Evolutionary conservation across 2,329 filamentous ascomycete species (phyloP), one percentile per base, ranked within the genome.

Genomic region (Aurifilum marmelostoma): DNA sequence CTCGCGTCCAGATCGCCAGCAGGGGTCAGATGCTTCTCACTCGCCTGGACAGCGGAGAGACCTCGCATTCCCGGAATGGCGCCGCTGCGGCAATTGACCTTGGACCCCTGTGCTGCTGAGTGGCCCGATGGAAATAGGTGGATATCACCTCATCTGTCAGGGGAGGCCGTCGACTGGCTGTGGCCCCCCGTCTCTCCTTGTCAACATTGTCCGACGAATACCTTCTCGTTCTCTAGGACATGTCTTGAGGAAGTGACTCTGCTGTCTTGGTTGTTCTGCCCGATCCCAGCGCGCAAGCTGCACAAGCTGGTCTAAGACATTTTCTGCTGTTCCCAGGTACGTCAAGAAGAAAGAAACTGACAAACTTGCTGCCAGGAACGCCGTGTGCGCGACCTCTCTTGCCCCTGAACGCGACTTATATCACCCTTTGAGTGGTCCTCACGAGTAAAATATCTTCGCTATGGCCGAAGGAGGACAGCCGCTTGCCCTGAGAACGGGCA

Each of bases 401-500:
- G 29, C 56, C 56, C 65, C 65, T 62, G 58, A 62, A 39, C 21
- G 16, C 21, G n/a, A 21, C 27, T n/a, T 39, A 61, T 27, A 18
- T 61, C 39, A 54, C 12, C 21, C n/a, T 54, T 54, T n/a, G 56
- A 52, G 43, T 41, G 39, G 32, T 29, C 58, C 9, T 41, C 14
- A 62, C 56, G 14, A 18, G 29, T 39, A 12, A n/a, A 60, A 62
- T 21, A 11, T 34, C 60, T 34, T 52, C 59, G 67, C 54, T 41
- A 72, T 69, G 69, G 69, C 71, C 43, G 67, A 66, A 43, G 61
- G 64, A 41, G 43, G 65, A 16, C 69, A 70, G 32, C 67, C 71
- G 43, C 54, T 75, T 62, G 73, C 74, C 24, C 56, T 69, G 32
- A 73, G 75, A 58, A 67, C 71, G 58, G 68, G 65, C 56, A 76